phyloP scores from a whole-genome alignment of 495 filamentous ascomycete species.

The Lasiosphaeria ovina region DNA sequence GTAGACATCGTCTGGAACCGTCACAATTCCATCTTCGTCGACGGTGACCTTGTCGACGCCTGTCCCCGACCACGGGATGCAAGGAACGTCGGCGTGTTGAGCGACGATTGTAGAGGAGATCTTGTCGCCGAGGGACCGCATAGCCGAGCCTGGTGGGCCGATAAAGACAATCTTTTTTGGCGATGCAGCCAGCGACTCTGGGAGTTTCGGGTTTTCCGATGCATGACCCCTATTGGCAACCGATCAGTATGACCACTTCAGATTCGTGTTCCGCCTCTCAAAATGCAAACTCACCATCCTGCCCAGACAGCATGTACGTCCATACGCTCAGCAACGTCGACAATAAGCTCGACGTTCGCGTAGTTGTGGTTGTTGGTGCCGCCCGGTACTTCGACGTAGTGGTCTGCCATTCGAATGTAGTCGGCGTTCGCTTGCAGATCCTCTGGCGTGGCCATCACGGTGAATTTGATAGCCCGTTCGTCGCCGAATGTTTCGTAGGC shows the following conservation, averaged over 20 bases:
- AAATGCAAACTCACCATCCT: constrained; percentile 78
- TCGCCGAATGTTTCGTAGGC: constrained; percentile 99
- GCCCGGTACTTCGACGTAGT: constrained; percentile 98
- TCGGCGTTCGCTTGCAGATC: constrained; percentile 97
- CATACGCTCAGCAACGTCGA: constrained; percentile 99
- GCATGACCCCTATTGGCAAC: constrained; percentile 78
- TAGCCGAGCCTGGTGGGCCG: constrained; percentile 93
- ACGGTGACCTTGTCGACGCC: constrained; percentile 80
- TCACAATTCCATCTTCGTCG: constrained; percentile 83
- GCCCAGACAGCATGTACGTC: constrained; percentile 98
- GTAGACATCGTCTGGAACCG: constrained; percentile 83
- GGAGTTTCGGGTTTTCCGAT: constrained; percentile 96
- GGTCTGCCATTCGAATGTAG: constrained; percentile 99
- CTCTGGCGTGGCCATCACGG: constrained; percentile 99
- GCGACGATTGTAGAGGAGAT: constrained; percentile 99
- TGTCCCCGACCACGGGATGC: constrained; percentile 97
- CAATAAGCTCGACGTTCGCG: constrained; percentile 98
- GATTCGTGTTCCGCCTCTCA: not conserved
- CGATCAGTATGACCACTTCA: constrained; percentile 9
- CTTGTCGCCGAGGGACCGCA: constrained; percentile 98
- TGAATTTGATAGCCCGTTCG: constrained; percentile 97
- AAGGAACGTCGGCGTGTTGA: constrained; percentile 94
- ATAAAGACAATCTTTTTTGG: constrained; percentile 99
- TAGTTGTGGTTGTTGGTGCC: constrained; percentile 99
- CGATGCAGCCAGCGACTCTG: constrained; percentile 90